Evolutionary conservation across 768 basidiomycete genomes (phyloP).

Genomic region (Chiua virens): DNA sequence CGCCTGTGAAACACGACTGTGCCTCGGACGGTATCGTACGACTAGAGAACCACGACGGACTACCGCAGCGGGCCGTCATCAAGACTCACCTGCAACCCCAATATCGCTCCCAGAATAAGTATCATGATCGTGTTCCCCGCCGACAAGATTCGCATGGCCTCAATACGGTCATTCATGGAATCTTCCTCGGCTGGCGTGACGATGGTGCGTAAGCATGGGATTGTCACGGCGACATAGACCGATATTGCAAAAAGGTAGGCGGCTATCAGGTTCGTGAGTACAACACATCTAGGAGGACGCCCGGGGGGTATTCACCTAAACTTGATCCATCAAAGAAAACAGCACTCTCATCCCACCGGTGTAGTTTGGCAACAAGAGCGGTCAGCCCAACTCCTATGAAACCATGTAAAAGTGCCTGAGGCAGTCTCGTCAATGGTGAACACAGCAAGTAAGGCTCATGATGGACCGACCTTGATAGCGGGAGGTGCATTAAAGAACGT

Average conservation of each 20-base stretch:
- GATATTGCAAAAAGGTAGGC: slow-evolving; percentile 74
- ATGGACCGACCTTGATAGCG: slow-evolving; percentile 77
- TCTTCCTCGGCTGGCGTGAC: slow-evolving; percentile 58
- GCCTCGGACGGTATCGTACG: slow-evolving; percentile 4
- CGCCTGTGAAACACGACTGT: slow-evolving; percentile 8
- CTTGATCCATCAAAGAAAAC: slow-evolving; percentile 93
- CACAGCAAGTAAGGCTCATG: background rate
- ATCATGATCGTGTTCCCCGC: slow-evolving; percentile 89
- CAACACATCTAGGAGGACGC: background rate
- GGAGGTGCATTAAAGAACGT: slow-evolving; percentile 93
- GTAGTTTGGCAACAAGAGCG: slow-evolving; percentile 75
- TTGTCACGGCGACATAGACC: slow-evolving; percentile 80
- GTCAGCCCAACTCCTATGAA: slow-evolving; percentile 77
- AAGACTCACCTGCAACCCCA: slow-evolving; percentile 67
- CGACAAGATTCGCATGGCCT: slow-evolving; percentile 78
- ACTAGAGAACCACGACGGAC: background rate
- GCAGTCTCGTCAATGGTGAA: background rate
- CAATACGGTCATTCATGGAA: slow-evolving; percentile 62
- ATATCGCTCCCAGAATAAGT: slow-evolving; percentile 60
- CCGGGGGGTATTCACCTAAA: slow-evolving; percentile 55
- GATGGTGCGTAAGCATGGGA: slow-evolving; percentile 77
- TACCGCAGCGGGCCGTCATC: background rate
- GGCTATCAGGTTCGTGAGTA: slow-evolving; percentile 42
- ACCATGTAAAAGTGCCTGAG: slow-evolving; percentile 81
- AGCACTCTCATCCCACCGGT: slow-evolving; percentile 89